These are phyloP conservation scores for Strobilomyces dryophilus DNA, from an alignment of 768 basidiomycete genomes.

Conservation along the genomic window DNA sequence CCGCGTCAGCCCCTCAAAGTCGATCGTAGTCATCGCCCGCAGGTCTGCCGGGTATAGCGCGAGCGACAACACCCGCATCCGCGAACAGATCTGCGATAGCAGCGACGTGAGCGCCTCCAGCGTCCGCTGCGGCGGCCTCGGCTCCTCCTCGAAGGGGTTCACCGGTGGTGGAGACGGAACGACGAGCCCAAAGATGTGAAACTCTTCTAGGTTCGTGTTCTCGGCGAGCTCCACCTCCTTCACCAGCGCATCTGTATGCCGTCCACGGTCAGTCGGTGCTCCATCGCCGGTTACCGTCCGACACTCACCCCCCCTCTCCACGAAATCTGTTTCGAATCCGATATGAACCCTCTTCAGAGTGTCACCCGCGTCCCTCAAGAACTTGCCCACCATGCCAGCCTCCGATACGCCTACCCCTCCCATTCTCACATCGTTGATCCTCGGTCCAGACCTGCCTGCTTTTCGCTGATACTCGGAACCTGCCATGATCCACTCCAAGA, in stretches of 20 bases:
- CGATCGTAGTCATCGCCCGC: constrained; percentile 24
- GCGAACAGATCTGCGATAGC: constrained; percentile 24
- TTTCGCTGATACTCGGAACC: constrained; percentile 14
- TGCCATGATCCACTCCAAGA: constrained; percentile 29
- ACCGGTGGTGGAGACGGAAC: constrained; percentile 27
- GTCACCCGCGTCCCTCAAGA: constrained; percentile 20
- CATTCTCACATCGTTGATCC: constrained; percentile 23
- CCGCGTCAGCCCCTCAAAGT: constrained; percentile 26
- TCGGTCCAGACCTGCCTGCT: constrained; percentile 2
- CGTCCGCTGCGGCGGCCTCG: constrained; percentile 6
- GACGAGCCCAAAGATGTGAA: constrained; percentile 32
- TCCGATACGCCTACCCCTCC: constrained; percentile 26
- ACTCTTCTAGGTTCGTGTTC: constrained; percentile 25
- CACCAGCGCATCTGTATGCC: constrained; percentile 21
- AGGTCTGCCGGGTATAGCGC: constrained; percentile 31
- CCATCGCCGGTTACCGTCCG: background rate
- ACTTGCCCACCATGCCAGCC: constrained; percentile 24
- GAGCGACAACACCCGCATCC: constrained; percentile 29
- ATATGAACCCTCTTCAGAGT: constrained; percentile 24
- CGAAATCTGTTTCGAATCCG: constrained; percentile 29
- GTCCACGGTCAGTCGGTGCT: constrained; percentile 6
- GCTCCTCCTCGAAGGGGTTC: constrained; percentile 19
- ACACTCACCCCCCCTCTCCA: constrained; percentile 28
- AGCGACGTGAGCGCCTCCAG: constrained; percentile 25
- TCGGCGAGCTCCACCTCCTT: constrained; percentile 24